These are phyloP conservation scores for Diplogelasinospora grovesii DNA, from an alignment of 495 filamentous ascomycete genomes.

Conservation along the genomic window DNA sequence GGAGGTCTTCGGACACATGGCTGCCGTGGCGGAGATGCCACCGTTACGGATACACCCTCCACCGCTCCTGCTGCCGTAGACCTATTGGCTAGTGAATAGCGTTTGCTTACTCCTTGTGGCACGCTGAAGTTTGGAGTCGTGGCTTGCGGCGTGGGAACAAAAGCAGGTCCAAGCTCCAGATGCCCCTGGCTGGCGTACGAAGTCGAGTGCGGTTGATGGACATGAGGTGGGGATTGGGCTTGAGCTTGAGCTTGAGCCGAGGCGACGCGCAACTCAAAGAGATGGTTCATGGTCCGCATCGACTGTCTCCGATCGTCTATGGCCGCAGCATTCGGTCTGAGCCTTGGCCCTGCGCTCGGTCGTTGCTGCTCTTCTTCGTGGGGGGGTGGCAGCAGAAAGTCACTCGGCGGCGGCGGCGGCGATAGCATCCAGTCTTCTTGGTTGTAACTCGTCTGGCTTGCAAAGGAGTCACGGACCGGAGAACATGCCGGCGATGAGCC, in stretches of 20 bases:
- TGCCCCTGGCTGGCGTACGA: slow-evolving; percentile 10
- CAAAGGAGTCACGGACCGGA: slow-evolving; percentile 40
- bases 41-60: slow-evolving; percentile 3
- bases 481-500: slow-evolving; percentile 48
- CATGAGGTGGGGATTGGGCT: too few species aligned
- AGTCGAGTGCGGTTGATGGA: slow-evolving; percentile 23
- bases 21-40: slow-evolving; percentile 5
- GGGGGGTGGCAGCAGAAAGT: slow-evolving; percentile 15
- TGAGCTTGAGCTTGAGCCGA: slow-evolving; percentile 13
- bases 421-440: too few species aligned
- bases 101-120: slow-evolving; percentile 35
- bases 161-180: slow-evolving; percentile 7
- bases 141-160: slow-evolving; percentile 9
- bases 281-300: slow-evolving; percentile 41
- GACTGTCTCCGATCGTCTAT: slow-evolving; percentile 48
- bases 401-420: too few species aligned
- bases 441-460: too few species aligned
- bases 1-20: slow-evolving; percentile 31
- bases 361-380: slow-evolving; percentile 27
- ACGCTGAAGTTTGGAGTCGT: slow-evolving; percentile 43
- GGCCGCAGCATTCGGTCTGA: slow-evolving; percentile 47
- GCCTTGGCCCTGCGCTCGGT: slow-evolving; percentile 29
- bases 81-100: slow-evolving; percentile 32
- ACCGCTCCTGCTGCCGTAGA: slow-evolving; percentile 3
- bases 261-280: slow-evolving; percentile 31